Evolutionary conservation across 1,139 yeast genomes (phyloP).

Genomic region (Pichia sp.): DNA sequence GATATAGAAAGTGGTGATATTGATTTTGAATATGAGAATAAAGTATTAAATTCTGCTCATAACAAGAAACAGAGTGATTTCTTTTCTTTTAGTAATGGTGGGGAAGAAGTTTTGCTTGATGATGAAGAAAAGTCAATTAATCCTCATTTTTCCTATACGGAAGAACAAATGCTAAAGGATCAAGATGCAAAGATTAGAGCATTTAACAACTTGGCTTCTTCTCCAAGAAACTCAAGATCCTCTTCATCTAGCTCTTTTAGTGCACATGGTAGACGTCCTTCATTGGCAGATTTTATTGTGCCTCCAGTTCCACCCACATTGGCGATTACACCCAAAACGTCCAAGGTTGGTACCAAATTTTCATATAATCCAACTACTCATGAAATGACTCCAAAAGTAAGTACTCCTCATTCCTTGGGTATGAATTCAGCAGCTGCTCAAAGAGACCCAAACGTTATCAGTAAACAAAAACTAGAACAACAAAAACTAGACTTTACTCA

Average conservation of each 20-base stretch:
- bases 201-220: conserved; percentile 41
- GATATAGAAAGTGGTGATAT: not conserved
- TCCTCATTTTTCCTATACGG: conserved; percentile 53
- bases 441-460: conserved; percentile 3
- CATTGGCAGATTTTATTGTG: conserved; percentile 30
- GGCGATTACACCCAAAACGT: conserved; percentile 4
- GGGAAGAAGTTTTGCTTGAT: conserved; percentile 1
- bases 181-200: conserved; percentile 67
- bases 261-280: conserved; percentile 25
- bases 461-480: conserved; percentile 1
- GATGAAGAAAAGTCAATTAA: conserved; percentile 23
- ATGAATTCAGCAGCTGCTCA: not conserved
- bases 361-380: conserved; percentile 26
- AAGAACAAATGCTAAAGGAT: conserved; percentile 59
- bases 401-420: not conserved
- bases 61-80: conserved; percentile 3
- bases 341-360: conserved; percentile 18
- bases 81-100: conserved; percentile 3
- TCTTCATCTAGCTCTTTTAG: conserved; percentile 18
- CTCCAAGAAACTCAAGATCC: conserved; percentile 23
- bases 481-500: not conserved
- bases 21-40: conserved; percentile 2
- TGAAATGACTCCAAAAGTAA: conserved; percentile 22
- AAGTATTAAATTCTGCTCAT: not conserved
- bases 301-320: conserved; percentile 32